Percentiles rank a stretch among this genome's conserved stretches.
These are phyloP conservation scores for Croton setiger DNA, from an alignment of 441 rosid species.

Conservation along the genomic window DNA sequence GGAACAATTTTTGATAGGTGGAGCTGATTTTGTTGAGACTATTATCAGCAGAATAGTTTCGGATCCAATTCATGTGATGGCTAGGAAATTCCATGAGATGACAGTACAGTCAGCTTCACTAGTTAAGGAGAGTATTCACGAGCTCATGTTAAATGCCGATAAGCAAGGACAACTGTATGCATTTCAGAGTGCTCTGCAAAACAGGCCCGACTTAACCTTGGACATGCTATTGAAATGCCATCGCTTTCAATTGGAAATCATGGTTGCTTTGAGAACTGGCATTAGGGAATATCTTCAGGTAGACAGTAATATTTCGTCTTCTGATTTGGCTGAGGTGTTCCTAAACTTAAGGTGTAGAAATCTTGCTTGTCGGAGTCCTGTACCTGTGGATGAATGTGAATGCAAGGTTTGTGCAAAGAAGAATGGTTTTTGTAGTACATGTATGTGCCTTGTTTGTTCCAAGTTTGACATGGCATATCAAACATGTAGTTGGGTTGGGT, in stretches of 20 bases:
- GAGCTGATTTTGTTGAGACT: constrained; percentile 69
- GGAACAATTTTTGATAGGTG: constrained; percentile 47
- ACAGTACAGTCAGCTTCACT: constrained; percentile 51
- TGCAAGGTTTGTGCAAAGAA: constrained; percentile 82
- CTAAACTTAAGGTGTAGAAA: constrained; percentile 80
- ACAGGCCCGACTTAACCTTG: constrained; percentile 60
- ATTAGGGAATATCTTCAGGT: constrained; percentile 61
- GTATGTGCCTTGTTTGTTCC: constrained; percentile 97
- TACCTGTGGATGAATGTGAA: constrained; percentile 95
- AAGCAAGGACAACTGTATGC: constrained; percentile 52
- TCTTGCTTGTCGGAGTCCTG: constrained; percentile 54
- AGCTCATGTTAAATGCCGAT: constrained; percentile 62
- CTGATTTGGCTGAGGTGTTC: constrained; percentile 88
- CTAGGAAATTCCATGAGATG: constrained; percentile 82
- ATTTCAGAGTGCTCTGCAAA: constrained; percentile 54
- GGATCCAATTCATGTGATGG: constrained; percentile 73
- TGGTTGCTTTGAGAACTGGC: constrained; percentile 84
- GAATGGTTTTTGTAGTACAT: constrained; percentile 90
- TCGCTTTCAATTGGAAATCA: constrained; percentile 76
- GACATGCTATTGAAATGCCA: constrained; percentile 64
- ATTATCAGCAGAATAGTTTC: constrained; percentile 61
- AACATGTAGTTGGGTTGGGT: constrained; percentile 99
- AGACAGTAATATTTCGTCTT: constrained; percentile 46
- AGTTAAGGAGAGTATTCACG: constrained; percentile 69
- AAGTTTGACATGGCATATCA: constrained; percentile 94